phyloP scores from a whole-genome alignment of 371 early-diverging fungal genomes.

The Mucor irregularis region DNA sequence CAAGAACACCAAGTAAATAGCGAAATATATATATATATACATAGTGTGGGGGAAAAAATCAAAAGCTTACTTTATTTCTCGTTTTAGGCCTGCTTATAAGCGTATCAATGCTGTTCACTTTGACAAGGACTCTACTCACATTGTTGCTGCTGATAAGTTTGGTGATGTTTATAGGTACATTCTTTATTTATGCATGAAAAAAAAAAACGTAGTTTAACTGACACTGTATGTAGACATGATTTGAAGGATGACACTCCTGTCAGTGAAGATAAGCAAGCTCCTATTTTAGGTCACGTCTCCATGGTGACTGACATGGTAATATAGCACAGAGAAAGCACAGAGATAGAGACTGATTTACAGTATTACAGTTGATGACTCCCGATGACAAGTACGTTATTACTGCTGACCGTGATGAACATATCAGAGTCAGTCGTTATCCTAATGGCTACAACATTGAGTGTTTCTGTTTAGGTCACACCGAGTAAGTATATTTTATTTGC shows the following conservation, averaged over 20 bases:
- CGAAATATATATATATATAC: neutral
- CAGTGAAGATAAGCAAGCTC: constrained; percentile 47
- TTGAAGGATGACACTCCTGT: constrained; percentile 16
- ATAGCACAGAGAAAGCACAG: neutral
- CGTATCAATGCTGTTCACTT: constrained; percentile 74
- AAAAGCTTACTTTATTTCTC: no score
- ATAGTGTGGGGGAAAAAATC: no score
- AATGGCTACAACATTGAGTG: constrained; percentile 85
- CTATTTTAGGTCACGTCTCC: constrained; percentile 93
- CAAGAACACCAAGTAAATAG: constrained; percentile 52
- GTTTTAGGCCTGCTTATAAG: constrained; percentile 56
- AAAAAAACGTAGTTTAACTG: neutral
- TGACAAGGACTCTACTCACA: constrained; percentile 50
- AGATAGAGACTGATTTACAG: neutral
- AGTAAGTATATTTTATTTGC: constrained; percentile 59
- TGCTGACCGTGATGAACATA: constrained; percentile 95
- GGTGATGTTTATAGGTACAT: constrained; percentile 89
- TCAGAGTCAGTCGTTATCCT: constrained; percentile 89
- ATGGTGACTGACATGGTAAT: constrained; percentile 86
- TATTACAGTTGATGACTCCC: constrained; percentile 44
- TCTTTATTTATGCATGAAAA: neutral
- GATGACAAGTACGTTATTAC: constrained; percentile 77
- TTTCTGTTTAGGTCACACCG: constrained; percentile 91
- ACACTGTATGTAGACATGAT: constrained; percentile 33
- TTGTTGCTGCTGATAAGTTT: constrained; percentile 92